These are phyloP conservation scores for Xylona heveae DNA, from an alignment of 495 filamentous ascomycete species.

Conservation along the genomic window DNA sequence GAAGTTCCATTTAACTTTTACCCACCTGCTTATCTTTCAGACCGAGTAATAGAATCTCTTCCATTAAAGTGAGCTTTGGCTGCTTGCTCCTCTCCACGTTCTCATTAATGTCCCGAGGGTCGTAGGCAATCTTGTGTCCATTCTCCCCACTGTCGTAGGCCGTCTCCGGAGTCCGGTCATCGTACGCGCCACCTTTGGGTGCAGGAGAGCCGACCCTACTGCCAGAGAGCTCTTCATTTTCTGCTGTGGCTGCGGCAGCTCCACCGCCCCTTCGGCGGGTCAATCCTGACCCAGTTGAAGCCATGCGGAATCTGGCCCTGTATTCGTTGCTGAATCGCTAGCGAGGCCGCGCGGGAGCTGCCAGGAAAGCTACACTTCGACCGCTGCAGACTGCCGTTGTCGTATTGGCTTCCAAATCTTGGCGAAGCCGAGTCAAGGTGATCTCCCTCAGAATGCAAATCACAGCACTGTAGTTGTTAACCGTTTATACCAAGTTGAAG, in stretches of 20 bases:
- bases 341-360: no score
- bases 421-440: no score
- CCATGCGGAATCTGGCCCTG: conserved; percentile 34
- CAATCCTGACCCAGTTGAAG: conserved; percentile 42
- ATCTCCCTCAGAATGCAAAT: no score
- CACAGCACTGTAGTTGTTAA: no score
- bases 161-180: conserved; percentile 57
- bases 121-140: conserved; percentile 96
- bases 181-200: conserved; percentile 34
- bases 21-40: conserved; percentile 95
- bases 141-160: conserved; percentile 86
- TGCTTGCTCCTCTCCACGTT: conserved; percentile 92
- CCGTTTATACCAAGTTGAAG: no score
- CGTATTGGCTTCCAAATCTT: no score
- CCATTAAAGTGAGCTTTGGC: conserved; percentile 95
- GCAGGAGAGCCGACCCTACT: conserved; percentile 51
- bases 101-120: conserved; percentile 93
- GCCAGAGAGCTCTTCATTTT: conserved; percentile 30
- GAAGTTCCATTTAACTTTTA: background rate
- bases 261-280: conserved; percentile 52
- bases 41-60: conserved; percentile 84
- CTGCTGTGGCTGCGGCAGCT: conserved; percentile 21
- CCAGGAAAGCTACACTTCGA: no score
- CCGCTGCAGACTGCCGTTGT: no score
- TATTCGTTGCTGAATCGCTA: no score